Conservation (phyloP, 805 yeast species). For the Cephaloascus fragrans region DNA sequence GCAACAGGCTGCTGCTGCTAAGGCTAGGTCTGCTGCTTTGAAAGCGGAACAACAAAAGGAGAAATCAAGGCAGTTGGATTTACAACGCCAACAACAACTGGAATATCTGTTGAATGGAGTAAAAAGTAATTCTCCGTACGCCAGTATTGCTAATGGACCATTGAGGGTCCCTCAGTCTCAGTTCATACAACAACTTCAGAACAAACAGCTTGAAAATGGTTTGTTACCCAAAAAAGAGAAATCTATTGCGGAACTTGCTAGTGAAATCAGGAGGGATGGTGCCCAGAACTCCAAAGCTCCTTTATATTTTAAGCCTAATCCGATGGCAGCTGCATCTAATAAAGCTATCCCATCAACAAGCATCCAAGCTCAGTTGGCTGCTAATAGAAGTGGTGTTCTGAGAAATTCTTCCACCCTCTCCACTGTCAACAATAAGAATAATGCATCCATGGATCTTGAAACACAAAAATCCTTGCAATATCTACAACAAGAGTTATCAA, state of each 20-base stretch:
- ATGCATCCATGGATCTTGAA: slow-evolving; percentile 33
- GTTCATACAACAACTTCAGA: slow-evolving; percentile 12
- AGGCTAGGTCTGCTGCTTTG: slow-evolving; percentile 45
- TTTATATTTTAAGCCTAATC: slow-evolving; percentile 19
- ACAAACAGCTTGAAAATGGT: slow-evolving; percentile 4
- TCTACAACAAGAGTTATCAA: slow-evolving; percentile 77
- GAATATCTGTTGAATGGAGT: slow-evolving; percentile 11
- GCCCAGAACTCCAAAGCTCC: slow-evolving; percentile 18
- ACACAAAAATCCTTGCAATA: slow-evolving; percentile 71
- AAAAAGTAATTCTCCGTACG: slow-evolving; percentile 2
- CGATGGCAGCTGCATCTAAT: neutral
- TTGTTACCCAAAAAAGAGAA: slow-evolving; percentile 15
- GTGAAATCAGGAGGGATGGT: slow-evolving; percentile 27
- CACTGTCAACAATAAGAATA: slow-evolving; percentile 3
- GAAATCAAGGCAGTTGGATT: slow-evolving; percentile 25
- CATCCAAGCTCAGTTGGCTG: slow-evolving; percentile 38
- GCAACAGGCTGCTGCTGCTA: slow-evolving; percentile 53
- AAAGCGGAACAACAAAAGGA: slow-evolving; percentile 40
- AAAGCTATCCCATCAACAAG: slow-evolving; percentile 2
- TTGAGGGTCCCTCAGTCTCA: slow-evolving; percentile 10
- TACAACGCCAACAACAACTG: slow-evolving; percentile 15
- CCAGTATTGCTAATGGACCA: neutral
- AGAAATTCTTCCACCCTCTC: slow-evolving; percentile 5
- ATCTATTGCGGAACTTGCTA: slow-evolving; percentile 31
- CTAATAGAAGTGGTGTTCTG: slow-evolving; percentile 23